Conservation (phyloP, 2,329 filamentous ascomycete species). For the Alternaria hordeiaustralica region DNA sequence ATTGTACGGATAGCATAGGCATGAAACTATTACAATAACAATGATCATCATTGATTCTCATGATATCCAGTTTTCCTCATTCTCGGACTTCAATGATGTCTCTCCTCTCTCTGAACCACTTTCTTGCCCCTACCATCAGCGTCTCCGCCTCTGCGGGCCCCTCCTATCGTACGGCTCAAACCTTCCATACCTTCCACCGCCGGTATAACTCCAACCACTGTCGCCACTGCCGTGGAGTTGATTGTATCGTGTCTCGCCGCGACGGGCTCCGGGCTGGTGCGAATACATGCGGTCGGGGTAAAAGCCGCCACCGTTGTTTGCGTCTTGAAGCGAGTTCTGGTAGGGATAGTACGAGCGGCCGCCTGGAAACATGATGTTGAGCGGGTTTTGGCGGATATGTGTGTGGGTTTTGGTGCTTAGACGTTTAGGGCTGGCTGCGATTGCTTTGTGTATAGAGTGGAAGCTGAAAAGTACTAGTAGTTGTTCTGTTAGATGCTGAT, state of each 20-base stretch:
- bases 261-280: background rate
- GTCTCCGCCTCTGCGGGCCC: background rate
- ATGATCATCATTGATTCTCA: background rate
- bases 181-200: conserved; percentile 1
- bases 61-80: background rate
- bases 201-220: conserved; percentile 4
- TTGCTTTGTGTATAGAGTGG: background rate
- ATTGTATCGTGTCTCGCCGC: background rate
- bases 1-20: background rate
- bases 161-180: conserved; percentile 6
- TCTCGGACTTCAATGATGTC: background rate
- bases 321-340: background rate
- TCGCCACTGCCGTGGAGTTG: background rate
- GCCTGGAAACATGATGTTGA: conserved; percentile 1
- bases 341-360: conserved; percentile 1
- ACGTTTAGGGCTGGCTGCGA: background rate
- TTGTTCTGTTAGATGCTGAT: background rate
- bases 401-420: background rate
- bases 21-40: background rate
- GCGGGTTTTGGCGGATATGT: background rate
- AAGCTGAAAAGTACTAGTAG: background rate
- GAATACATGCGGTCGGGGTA: conserved; percentile 9
- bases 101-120: background rate
- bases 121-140: background rate
- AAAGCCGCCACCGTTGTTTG: background rate